A percentile compares a stretch with the other conserved stretches of the same genome.
Conservation (phyloP, 2,329 filamentous ascomycete genomes). For the Paecilomyces fulvus region DNA sequence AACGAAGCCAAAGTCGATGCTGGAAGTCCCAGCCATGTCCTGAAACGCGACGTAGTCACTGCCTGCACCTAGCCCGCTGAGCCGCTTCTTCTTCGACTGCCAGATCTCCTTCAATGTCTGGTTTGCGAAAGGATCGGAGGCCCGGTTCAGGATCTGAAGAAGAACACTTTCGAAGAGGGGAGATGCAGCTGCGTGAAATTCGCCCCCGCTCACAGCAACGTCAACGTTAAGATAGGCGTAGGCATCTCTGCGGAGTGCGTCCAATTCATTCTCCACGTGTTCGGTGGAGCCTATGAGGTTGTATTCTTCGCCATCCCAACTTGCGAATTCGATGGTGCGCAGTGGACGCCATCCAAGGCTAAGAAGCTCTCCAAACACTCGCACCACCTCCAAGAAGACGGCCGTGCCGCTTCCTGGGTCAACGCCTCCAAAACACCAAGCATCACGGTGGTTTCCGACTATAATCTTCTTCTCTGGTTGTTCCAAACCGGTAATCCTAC, state of each 20-base stretch:
- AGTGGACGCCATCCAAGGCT: conserved; percentile 77
- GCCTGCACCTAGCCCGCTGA: conserved; percentile 63
- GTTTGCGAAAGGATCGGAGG: conserved; percentile 64
- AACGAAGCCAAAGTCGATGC: conserved; percentile 72
- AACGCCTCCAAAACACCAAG: conserved; percentile 80
- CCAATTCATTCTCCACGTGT: conserved; percentile 78
- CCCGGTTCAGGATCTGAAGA: conserved; percentile 62
- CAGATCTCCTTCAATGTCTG: conserved; percentile 66
- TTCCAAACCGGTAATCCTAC: conserved; percentile 74
- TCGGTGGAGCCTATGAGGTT: conserved; percentile 92
- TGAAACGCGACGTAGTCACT: conserved; percentile 89
- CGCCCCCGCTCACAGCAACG: conserved; percentile 64
- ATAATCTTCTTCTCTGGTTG: conserved; percentile 75
- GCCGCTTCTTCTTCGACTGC: conserved; percentile 50
- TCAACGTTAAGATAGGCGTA: conserved; percentile 91
- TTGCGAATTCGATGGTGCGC: conserved; percentile 93
- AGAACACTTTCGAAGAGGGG: conserved; percentile 70
- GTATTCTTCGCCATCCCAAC: conserved; percentile 91
- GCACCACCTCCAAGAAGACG: conserved; percentile 79
- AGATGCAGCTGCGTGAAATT: conserved; percentile 71
- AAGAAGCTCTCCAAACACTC: conserved; percentile 72
- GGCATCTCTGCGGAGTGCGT: conserved; percentile 62
- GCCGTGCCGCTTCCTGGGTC: conserved; percentile 85
- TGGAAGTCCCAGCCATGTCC: conserved; percentile 79
- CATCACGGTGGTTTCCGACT: conserved; percentile 87